Evolutionary conservation across 306 rosid genomes (phyloP).

Genomic region (Luffa acutangula): DNA sequence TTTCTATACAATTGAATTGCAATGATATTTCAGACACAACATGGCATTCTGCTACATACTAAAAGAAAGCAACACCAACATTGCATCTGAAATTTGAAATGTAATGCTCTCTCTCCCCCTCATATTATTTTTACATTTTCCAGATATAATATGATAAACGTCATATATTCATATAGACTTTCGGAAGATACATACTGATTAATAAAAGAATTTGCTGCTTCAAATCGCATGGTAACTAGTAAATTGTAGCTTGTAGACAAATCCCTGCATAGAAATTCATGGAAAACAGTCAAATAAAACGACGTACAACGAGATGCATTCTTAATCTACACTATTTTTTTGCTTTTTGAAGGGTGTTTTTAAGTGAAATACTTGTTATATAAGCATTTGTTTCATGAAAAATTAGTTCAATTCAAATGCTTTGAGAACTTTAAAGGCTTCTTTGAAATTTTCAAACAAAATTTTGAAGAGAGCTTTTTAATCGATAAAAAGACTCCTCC

Average conservation of each 20-base stretch:
- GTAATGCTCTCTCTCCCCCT: slow-evolving; percentile 19
- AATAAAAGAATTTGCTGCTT: slow-evolving; percentile 63
- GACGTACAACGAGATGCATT: too few species aligned
- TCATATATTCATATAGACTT: slow-evolving; percentile 42
- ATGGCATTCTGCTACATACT: slow-evolving; percentile 1
- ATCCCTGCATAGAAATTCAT: slow-evolving; percentile 34
- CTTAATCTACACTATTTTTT: too few species aligned
- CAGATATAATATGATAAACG: slow-evolving; percentile 26
- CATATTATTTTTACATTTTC: slow-evolving; percentile 45
- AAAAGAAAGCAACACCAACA: slow-evolving; percentile 29
- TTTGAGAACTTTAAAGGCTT: too few species aligned
- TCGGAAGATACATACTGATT: slow-evolving; percentile 50
- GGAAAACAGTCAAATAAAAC: background rate
- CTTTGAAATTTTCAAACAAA: background rate
- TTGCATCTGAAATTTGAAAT: slow-evolving; percentile 23
- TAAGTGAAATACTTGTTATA: too few species aligned
- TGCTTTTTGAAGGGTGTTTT: too few species aligned
- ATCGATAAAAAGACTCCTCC: background rate
- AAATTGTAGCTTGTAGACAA: slow-evolving; percentile 18
- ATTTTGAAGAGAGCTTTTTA: background rate
- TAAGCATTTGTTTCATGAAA: too few species aligned
- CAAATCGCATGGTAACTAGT: slow-evolving; percentile 31
- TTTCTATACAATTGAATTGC: slow-evolving; percentile 4
- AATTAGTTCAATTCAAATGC: too few species aligned
- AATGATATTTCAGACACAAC: slow-evolving; percentile 1